Conservation (phyloP, 1,139 yeast genomes). For the Spencermartinsiella ligniputridi region DNA sequence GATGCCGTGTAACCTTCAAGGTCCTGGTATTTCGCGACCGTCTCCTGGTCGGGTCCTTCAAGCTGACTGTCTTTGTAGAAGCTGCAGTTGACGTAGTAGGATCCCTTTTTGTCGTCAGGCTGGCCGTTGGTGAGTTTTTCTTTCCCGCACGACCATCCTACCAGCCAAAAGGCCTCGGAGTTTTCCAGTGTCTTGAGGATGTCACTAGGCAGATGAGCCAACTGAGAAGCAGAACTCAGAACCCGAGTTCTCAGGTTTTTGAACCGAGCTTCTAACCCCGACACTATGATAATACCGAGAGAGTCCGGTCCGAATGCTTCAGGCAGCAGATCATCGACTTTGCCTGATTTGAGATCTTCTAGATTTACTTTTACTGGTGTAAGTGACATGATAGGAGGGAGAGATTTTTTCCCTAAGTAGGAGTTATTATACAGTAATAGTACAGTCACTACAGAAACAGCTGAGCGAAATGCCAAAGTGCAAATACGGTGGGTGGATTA, state of each 20-base stretch:
- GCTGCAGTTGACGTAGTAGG: constrained; percentile 59
- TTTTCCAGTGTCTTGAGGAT: constrained; percentile 41
- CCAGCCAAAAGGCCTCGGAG: constrained; percentile 48
- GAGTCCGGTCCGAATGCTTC: constrained; percentile 57
- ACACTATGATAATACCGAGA: constrained; percentile 49
- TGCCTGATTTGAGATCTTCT: constrained; percentile 36
- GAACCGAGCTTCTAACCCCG: constrained; percentile 43
- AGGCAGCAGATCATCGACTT: constrained; percentile 34
- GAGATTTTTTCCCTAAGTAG: no score
- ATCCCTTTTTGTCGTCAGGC: constrained; percentile 55
- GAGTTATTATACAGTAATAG: no score
- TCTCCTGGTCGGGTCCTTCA: constrained; percentile 38
- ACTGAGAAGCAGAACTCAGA: constrained; percentile 42
- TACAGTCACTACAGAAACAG: no score
- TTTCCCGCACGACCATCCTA: constrained; percentile 66
- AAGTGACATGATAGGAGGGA: background rate
- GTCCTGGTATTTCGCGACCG: constrained; percentile 30
- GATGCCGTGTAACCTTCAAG: constrained; percentile 45
- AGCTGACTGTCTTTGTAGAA: constrained; percentile 43
- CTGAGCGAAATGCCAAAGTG: no score
- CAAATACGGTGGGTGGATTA: no score
- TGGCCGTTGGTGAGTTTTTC: constrained; percentile 42
- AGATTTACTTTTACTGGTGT: constrained; percentile 34
- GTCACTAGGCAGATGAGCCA: constrained; percentile 42
- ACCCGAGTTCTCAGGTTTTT: constrained; percentile 41